phyloP scores from a whole-genome alignment of 1,139 yeast genomes.

The Hyphopichia fennica region DNA sequence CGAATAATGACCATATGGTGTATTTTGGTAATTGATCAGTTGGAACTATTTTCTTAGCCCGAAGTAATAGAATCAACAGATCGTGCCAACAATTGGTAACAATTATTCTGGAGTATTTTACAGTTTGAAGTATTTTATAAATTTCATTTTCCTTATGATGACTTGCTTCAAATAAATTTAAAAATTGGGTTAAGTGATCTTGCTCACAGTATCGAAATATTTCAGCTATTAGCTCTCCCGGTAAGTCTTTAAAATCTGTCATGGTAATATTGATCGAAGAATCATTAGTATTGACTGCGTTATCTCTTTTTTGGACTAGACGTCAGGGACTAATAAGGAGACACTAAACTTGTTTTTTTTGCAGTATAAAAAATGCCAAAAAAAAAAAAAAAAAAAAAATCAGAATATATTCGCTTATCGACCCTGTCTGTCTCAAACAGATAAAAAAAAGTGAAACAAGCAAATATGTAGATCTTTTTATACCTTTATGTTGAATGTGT shows the following conservation, averaged over 20 bases:
- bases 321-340: no score
- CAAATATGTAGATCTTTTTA: not conserved
- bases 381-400: no score
- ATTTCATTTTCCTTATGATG: not conserved
- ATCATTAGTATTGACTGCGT: not conserved
- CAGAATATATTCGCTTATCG: no score
- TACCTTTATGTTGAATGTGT: not conserved
- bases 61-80: not conserved
- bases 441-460: no score
- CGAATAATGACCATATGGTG: constrained; percentile 3
- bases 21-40: constrained; percentile 2
- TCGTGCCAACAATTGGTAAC: constrained; percentile 2
- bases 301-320: no score
- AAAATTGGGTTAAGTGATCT: not conserved
- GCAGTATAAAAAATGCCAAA: no score
- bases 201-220: not conserved
- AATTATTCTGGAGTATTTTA: constrained; percentile 2
- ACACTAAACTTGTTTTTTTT: no score
- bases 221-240: not conserved
- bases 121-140: not conserved
- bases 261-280: not conserved
- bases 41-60: constrained; percentile 3
- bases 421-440: no score
- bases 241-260: not conserved
- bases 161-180: not conserved